Evolutionary conservation across 2,329 filamentous ascomycete genomes (phyloP).

Genomic region (Diaporthe citrichinensis): DNA sequence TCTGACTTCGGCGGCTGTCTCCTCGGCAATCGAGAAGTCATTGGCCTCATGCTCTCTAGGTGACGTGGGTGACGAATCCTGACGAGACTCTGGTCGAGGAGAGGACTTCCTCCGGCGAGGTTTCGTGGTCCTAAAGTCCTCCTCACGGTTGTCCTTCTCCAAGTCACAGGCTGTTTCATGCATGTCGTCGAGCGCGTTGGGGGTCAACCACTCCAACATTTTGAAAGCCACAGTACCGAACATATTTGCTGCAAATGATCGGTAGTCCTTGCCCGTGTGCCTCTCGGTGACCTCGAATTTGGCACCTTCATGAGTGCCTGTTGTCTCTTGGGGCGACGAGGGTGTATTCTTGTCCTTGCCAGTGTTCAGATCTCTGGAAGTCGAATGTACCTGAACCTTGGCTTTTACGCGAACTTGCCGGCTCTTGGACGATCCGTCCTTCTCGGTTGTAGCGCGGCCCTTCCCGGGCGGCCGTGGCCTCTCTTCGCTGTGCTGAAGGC

Average conservation of each 20-base stretch:
- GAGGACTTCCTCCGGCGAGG: slow-evolving; percentile 34
- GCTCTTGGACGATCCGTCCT: slow-evolving; percentile 11
- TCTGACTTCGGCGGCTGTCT: slow-evolving; percentile 12
- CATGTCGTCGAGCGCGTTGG: slow-evolving; percentile 67
- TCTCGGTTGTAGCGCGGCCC: slow-evolving; percentile 4
- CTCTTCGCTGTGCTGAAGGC: slow-evolving; percentile 21
- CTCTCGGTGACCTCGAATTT: slow-evolving; percentile 61
- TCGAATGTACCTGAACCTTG: slow-evolving; percentile 37
- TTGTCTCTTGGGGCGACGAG: slow-evolving; percentile 11
- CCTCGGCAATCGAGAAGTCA: slow-evolving; percentile 37
- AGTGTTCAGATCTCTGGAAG: slow-evolving; percentile 16
- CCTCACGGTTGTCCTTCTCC: slow-evolving; percentile 48
- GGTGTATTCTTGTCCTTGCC: slow-evolving; percentile 16
- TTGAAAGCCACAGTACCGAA: slow-evolving; percentile 77
- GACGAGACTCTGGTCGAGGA: slow-evolving; percentile 32
- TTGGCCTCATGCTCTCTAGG: slow-evolving; percentile 18
- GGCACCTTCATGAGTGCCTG: slow-evolving; percentile 4
- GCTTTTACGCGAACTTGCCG: slow-evolving; percentile 37
- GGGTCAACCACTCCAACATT: slow-evolving; percentile 80
- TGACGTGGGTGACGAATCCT: not conserved
- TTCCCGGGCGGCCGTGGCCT: slow-evolving; percentile 44
- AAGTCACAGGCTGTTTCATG: slow-evolving; percentile 54
- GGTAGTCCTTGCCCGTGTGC: slow-evolving; percentile 67
- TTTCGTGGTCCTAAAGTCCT: slow-evolving; percentile 41
- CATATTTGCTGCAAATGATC: slow-evolving; percentile 73